Base-by-base conservation (phyloP, 306 rosid genomes). In the Lablab purpureus region DNA sequence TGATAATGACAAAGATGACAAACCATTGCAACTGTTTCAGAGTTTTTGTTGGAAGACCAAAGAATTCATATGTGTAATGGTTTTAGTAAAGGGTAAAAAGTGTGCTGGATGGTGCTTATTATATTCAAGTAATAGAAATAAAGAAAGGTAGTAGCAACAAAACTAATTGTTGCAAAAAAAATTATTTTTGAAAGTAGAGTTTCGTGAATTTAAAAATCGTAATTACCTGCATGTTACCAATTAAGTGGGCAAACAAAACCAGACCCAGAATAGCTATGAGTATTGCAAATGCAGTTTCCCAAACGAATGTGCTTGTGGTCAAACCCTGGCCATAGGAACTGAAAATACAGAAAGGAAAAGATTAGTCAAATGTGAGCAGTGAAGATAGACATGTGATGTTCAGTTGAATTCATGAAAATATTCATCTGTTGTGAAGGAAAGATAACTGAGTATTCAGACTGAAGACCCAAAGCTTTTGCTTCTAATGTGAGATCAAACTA, bases 201-300 rank as follows among this genome's bases (percentile, higher is more conserved):
- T 28, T 50, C 13, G 13, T 77, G 77, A 75, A 25, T 70, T 14
- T 47, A 15, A 58, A 73, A 67, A 63, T 67, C 22, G 19, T 58
- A 22, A 37, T 7, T 87, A 89, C 98, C 99, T 94, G 99, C 99
- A 94, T 92, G 80, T 94, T 94, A 73, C 99, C 99, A 49, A 94
- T 94, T 64, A 94, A 91, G 76, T 94, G 95, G 1, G 99, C 92
- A 86, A 94, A 91, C 88, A 94, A 82, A 81, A 94, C 95, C 76
- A 94, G 80, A 75, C 97, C 97, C 72, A 94, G 51, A 66, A 88
- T 91, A 67, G 95, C 88, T 75, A 94, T 85, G 75, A 92, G 87
- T 78, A 92, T 89, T 47, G 97, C 95, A 83, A 94, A 94, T 34
- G 88, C 66, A 81, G 99, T 92, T 81, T 94, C 99, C 82, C 95